Conservation (phyloP, 2,329 filamentous ascomycete genomes). For the Phialemoniopsis sp. region DNA sequence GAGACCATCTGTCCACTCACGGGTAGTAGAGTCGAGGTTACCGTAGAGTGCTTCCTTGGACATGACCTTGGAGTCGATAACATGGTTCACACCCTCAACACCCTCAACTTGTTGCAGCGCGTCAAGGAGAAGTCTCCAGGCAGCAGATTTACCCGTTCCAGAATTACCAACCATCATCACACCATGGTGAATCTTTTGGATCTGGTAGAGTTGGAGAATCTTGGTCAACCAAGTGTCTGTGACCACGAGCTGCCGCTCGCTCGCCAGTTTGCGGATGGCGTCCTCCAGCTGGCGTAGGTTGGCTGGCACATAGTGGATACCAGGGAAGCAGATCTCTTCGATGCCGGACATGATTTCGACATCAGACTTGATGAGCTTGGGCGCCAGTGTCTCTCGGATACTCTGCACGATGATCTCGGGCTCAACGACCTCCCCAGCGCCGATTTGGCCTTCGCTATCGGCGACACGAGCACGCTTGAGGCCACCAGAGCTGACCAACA, state of each 20-base stretch:
- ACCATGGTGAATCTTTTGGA: slow-evolving; percentile 96
- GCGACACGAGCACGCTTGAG: slow-evolving; percentile 82
- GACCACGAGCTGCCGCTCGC: slow-evolving; percentile 81
- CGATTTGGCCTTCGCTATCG: slow-evolving; percentile 47
- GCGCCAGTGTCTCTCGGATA: slow-evolving; percentile 95
- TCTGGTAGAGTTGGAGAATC: slow-evolving; percentile 93
- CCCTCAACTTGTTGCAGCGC: slow-evolving; percentile 88
- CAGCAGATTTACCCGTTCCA: slow-evolving; percentile 92
- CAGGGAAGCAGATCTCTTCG: slow-evolving; percentile 83
- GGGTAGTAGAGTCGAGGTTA: slow-evolving; percentile 90
- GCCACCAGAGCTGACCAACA: slow-evolving; percentile 94
- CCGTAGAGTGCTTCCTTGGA: slow-evolving; percentile 97
- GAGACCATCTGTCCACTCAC: slow-evolving; percentile 97
- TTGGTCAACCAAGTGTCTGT: slow-evolving; percentile 98
- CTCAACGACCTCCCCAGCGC: slow-evolving; percentile 73
- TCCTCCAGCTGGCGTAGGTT: slow-evolving; percentile 75
- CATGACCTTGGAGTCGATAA: slow-evolving; percentile 99
- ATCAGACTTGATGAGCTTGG: slow-evolving; percentile 91
- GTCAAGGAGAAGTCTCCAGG: slow-evolving; percentile 89
- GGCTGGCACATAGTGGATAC: slow-evolving; percentile 87
- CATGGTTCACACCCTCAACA: slow-evolving; percentile 90
- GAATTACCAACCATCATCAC: slow-evolving; percentile 99
- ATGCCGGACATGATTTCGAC: slow-evolving; percentile 84
- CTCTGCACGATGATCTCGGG: slow-evolving; percentile 98
- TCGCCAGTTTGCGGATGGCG: slow-evolving; percentile 78